These are phyloP conservation scores for Pyronema omphalodes DNA, from an alignment of 495 filamentous ascomycete species.

Conservation along the genomic window DNA sequence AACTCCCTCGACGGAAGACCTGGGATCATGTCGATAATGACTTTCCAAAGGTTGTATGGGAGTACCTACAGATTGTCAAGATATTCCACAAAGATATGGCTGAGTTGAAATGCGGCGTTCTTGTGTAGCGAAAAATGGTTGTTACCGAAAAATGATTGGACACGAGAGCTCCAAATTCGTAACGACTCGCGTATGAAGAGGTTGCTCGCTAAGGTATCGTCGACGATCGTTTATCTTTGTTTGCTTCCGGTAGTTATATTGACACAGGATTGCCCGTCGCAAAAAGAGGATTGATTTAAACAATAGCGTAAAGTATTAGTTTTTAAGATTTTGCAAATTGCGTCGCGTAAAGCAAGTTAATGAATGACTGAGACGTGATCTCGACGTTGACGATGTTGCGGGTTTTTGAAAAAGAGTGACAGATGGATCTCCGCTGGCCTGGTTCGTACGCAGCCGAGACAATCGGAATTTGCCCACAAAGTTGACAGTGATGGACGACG, in stretches of 20 bases:
- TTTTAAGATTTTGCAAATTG: not conserved
- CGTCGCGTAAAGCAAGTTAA: not conserved
- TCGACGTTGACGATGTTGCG: not conserved
- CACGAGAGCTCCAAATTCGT: not conserved
- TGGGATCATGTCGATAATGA: not conserved
- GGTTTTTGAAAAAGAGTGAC: constrained; percentile 18
- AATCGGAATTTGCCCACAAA: not conserved
- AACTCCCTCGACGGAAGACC: not conserved
- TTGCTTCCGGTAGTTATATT: not conserved
- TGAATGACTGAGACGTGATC: not conserved
- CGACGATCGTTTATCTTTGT: not conserved
- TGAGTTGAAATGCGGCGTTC: not conserved
- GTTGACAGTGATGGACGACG: constrained; percentile 3
- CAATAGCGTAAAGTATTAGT: not conserved
- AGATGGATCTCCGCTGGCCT: constrained; percentile 15
- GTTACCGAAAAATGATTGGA: not conserved
- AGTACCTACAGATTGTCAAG: not conserved
- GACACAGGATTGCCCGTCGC: not conserved
- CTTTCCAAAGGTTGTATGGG: not conserved
- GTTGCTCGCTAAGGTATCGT: not conserved
- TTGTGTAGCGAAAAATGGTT: not conserved
- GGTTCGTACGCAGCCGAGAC: not conserved
- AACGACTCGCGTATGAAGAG: not conserved
- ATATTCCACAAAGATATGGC: not conserved
- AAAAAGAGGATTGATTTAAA: not conserved